phyloP scores from a whole-genome alignment of 2,329 filamentous ascomycete species.

The Rhinocladiella similis region DNA sequence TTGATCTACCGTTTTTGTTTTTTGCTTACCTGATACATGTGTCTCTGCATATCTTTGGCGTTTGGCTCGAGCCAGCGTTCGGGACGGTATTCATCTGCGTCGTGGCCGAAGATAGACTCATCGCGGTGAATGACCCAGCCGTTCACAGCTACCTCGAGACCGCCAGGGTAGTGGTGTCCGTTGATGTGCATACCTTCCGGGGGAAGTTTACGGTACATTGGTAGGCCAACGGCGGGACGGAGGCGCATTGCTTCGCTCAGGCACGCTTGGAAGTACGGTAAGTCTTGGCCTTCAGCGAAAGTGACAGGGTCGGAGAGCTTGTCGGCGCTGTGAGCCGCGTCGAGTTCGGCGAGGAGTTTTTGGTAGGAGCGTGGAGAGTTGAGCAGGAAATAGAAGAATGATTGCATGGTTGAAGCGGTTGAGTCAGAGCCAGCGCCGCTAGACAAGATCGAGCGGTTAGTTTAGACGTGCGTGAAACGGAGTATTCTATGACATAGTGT shows the following conservation, averaged over 20 bases:
- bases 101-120: conserved; percentile 39
- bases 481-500: not conserved
- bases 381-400: conserved; percentile 55
- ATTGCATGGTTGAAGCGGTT: conserved; percentile 60
- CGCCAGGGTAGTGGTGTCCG: conserved; percentile 20
- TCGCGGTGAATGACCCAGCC: conserved; percentile 47
- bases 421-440: conserved; percentile 57
- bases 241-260: conserved; percentile 29
- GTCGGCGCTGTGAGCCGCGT: conserved; percentile 16
- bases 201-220: conserved; percentile 31
- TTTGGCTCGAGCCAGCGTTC: conserved; percentile 46
- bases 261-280: conserved; percentile 27
- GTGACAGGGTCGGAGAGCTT: conserved; percentile 22
- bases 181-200: conserved; percentile 20
- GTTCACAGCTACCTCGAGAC: conserved; percentile 26
- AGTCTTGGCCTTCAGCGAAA: conserved; percentile 22
- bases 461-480: not conserved
- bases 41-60: conserved; percentile 52
- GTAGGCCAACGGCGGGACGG: conserved; percentile 30
- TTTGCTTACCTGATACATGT: conserved; percentile 52
- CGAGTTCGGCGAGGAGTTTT: conserved; percentile 46
- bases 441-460: not conserved
- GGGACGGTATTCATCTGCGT: conserved; percentile 43
- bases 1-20: not conserved
- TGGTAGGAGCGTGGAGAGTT: conserved; percentile 38